phyloP scores from a whole-genome alignment of 2,329 filamentous ascomycete species.

The Pseudogymnoascus verrucosus region DNA sequence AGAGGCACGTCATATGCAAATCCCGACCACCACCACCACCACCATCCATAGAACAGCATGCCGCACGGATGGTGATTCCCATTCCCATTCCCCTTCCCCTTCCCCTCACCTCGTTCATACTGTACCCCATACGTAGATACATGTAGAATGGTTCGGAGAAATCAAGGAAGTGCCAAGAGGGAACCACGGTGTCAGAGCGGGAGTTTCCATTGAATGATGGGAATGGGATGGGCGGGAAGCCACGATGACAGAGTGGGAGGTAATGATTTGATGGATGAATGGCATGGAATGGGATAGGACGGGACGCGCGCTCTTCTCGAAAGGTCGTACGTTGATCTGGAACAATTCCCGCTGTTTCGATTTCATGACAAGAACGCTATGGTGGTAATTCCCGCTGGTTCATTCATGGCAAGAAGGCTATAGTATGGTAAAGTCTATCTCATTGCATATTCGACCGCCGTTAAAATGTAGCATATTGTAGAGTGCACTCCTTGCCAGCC shows the following conservation, averaged over 20 bases:
- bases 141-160: neutral
- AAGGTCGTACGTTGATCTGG: neutral
- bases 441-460: neutral
- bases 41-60: neutral
- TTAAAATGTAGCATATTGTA: neutral
- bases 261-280: neutral
- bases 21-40: no score
- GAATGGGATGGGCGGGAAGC: no score
- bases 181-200: neutral
- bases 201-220: no score
- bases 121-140: no score
- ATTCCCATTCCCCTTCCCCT: no score
- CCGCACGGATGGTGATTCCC: neutral
- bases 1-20: neutral
- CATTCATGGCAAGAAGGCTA: neutral
- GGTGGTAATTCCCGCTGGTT: neutral
- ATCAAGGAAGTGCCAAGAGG: neutral
- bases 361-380: neutral
- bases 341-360: neutral
- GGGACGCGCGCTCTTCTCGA: neutral
- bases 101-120: no score
- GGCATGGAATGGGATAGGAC: neutral
- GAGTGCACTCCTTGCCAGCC: slow-evolving; percentile 4
- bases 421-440: neutral
- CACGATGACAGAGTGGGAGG: neutral